A percentile compares a stretch with the other conserved stretches of the same genome.
Conservation (phyloP, 2,329 filamentous ascomycete genomes). For the Microsporum ferrugineum region DNA sequence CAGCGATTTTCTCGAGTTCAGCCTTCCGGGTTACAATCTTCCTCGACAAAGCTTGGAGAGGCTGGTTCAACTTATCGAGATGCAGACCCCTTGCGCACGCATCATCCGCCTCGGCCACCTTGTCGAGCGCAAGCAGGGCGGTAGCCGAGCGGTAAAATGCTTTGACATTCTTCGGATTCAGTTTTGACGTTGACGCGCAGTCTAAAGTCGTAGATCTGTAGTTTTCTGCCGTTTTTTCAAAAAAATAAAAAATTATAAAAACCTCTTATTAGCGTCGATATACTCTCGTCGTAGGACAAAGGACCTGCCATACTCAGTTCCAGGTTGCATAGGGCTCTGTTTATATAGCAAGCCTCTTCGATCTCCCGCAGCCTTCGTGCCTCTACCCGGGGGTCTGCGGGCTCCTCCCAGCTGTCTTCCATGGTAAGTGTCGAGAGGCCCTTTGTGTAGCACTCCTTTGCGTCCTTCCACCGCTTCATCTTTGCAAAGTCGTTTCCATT, state of each 20-base stretch:
- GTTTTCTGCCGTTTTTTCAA: conserved; percentile 47
- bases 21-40: conserved; percentile 53
- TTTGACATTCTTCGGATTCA: conserved; percentile 76
- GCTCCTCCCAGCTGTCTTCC: conserved; percentile 43
- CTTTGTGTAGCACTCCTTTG: conserved; percentile 83
- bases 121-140: conserved; percentile 68
- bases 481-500: conserved; percentile 84
- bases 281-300: conserved; percentile 15
- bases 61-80: conserved; percentile 57
- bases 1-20: conserved; percentile 45
- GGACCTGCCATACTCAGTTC: conserved; percentile 51
- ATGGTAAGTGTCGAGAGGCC: conserved; percentile 60
- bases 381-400: conserved; percentile 46
- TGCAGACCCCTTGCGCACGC: conserved; percentile 61
- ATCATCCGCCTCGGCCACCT: conserved; percentile 68
- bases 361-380: conserved; percentile 51
- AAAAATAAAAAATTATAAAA: too few relatives aligned
- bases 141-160: conserved; percentile 76
- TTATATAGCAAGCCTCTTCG: conserved; percentile 68
- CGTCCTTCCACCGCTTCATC: conserved; percentile 63
- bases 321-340: conserved; percentile 81
- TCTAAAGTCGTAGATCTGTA: conserved; percentile 78
- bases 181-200: conserved; percentile 63
- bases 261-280: conserved; percentile 13
- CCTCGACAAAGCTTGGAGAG: conserved; percentile 50